These are phyloP conservation scores for Yamadazyma friedrichii DNA, from an alignment of 1,139 yeast species.

Conservation along the genomic window DNA sequence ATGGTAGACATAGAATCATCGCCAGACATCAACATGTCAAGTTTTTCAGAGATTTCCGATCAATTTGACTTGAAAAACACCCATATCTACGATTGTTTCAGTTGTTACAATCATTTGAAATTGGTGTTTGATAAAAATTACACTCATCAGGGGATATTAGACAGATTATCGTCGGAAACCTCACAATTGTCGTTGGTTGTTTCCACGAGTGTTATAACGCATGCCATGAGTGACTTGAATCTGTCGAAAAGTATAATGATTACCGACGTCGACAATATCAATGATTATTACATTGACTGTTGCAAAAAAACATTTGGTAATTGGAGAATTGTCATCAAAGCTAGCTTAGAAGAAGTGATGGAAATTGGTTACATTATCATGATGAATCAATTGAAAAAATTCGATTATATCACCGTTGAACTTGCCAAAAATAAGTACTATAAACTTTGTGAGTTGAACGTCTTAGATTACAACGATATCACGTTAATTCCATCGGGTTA, in stretches of 20 bases:
- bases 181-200: slow-evolving; percentile 1
- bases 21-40: not conserved
- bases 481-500: slow-evolving; percentile 14
- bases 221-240: slow-evolving; percentile 3
- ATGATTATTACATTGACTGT: slow-evolving; percentile 4
- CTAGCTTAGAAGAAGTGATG: slow-evolving; percentile 7
- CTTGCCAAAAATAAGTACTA: slow-evolving; percentile 6
- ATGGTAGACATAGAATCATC: not conserved
- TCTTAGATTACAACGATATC: slow-evolving; percentile 5
- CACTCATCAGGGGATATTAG: slow-evolving; percentile 5
- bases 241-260: not conserved
- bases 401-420: slow-evolving; percentile 12
- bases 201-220: slow-evolving; percentile 2
- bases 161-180: not conserved
- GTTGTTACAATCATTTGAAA: slow-evolving; percentile 3
- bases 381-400: slow-evolving; percentile 7
- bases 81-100: slow-evolving; percentile 7
- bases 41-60: not conserved
- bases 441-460: slow-evolving; percentile 7
- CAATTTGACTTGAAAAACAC: not conserved
- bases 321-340: slow-evolving; percentile 9
- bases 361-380: slow-evolving; percentile 7
- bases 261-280: not conserved
- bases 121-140: slow-evolving; percentile 4
- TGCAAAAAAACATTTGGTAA: slow-evolving; percentile 9